Evolutionary conservation across 805 yeast species (phyloP).

Genomic region (Metschnikowia noctiluminum): DNA sequence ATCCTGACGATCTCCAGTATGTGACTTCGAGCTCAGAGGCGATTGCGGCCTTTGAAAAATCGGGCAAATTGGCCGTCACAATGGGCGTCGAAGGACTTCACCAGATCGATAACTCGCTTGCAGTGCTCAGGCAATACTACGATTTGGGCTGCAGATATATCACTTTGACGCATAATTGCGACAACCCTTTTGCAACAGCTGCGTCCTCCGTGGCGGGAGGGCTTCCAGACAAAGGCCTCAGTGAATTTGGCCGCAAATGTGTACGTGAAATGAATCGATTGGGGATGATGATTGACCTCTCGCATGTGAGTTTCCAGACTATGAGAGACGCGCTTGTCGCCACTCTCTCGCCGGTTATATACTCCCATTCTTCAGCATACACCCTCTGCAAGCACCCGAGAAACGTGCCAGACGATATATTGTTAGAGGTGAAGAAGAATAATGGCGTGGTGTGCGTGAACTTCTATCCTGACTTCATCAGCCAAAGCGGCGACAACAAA

Average conservation of each 20-base stretch:
- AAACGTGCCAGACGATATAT: conserved; percentile 48
- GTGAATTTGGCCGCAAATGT: conserved; percentile 39
- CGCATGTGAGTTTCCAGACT: conserved; percentile 48
- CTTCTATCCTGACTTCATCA: conserved; percentile 42
- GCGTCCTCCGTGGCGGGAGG: conserved; percentile 48
- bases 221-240: conserved; percentile 41
- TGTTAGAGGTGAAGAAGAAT: conserved; percentile 34
- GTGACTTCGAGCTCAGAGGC: conserved; percentile 44
- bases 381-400: conserved; percentile 40
- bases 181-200: conserved; percentile 56
- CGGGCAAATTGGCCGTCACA: conserved; percentile 42
- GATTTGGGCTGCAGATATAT: conserved; percentile 53
- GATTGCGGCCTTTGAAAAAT: conserved; percentile 24
- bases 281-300: conserved; percentile 51
- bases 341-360: conserved; percentile 45
- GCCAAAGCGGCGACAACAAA: conserved; percentile 13
- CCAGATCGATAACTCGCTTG: conserved; percentile 48
- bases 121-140: conserved; percentile 46
- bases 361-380: conserved; percentile 48
- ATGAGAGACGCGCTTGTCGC: conserved; percentile 43
- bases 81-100: conserved; percentile 55
- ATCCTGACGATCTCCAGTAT: conserved; percentile 37
- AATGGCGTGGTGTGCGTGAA: conserved; percentile 49
- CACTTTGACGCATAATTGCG: conserved; percentile 54
- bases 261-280: conserved; percentile 49